A percentile compares a stretch with the other conserved stretches of the same genome.
These are phyloP conservation scores for Cutaneotrichosporon dermatis DNA, from an alignment of 1,284 basidiomycete genomes.

Conservation along the genomic window DNA sequence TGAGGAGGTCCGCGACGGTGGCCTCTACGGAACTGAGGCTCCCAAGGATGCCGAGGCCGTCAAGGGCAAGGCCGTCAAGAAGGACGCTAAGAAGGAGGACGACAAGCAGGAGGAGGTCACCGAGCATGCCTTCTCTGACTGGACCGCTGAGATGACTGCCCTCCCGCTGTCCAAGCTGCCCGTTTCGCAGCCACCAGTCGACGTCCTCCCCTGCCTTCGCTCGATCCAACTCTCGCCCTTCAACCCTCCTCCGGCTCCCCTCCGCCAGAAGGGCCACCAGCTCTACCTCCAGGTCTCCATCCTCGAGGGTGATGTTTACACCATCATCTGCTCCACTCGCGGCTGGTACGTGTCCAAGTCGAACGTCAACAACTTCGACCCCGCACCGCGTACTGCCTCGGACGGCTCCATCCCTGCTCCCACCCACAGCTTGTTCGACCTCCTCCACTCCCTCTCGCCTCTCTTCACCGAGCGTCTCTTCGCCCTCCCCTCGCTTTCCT, in stretches of 20 bases:
- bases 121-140: slow-evolving; percentile 48
- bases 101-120: slow-evolving; percentile 29
- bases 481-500: slow-evolving; percentile 37
- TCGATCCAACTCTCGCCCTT: slow-evolving; percentile 55
- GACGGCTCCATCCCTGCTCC: slow-evolving; percentile 19
- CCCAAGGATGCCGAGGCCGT: slow-evolving; percentile 36
- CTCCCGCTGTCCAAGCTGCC: slow-evolving; percentile 40
- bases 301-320: slow-evolving; percentile 56
- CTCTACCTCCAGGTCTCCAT: slow-evolving; percentile 55
- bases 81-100: slow-evolving; percentile 34
- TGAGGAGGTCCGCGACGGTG: slow-evolving; percentile 51
- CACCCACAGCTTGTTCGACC: slow-evolving; percentile 54
- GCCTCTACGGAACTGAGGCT: slow-evolving; percentile 29
- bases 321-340: slow-evolving; percentile 53
- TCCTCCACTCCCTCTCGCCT: slow-evolving; percentile 52
- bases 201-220: slow-evolving; percentile 46
- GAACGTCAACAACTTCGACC: slow-evolving; percentile 50
- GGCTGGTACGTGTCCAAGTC: slow-evolving; percentile 57
- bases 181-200: slow-evolving; percentile 42
- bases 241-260: slow-evolving; percentile 57
- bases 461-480: slow-evolving; percentile 47
- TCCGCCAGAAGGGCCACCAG: slow-evolving; percentile 55
- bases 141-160: slow-evolving; percentile 33
- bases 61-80: slow-evolving; percentile 37
- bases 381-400: slow-evolving; percentile 40